Evolutionary conservation across 768 basidiomycete genomes (phyloP), one percentile per base, ranked within the genome.

Genomic region (Termitomyces sp.): DNA sequence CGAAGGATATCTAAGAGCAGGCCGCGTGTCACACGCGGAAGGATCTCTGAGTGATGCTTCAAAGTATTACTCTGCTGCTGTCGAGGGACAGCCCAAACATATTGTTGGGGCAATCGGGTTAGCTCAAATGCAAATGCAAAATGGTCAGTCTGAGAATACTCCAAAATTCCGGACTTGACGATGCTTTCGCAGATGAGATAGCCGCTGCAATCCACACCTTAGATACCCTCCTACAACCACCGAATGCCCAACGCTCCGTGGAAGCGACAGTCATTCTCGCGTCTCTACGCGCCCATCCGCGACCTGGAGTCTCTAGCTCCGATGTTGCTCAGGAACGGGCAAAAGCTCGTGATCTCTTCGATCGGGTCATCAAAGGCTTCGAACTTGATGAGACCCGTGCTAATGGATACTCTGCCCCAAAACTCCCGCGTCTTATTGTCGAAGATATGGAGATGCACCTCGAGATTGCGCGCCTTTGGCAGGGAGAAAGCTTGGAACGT

Each of bases 381-480:
- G 84, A 87, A 41, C 71, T 78, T 0, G 89, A 89, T n/a, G 83
- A 85, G 33, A 65, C 73, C 4, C 78, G 82, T 11, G 58, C 73
- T 15, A 77, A 78, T 57, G 81, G 81, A 0, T 69, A 78, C 46
- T 66, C 65, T 11, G 63, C 67, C 6, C 75, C 66, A 56, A 76
- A 75, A 61, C 61, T 76, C 3, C 75, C 85, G 6, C 79, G 82
- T 22, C 81, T 76, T 22, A 80, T 94, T 51, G 77, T 78, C 0
- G 85, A 90, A 15, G 96, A 99, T 66, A 75, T 89, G 54, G 91
- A 96, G 60, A 85, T 98, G 81, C 89, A 93, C 63, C 75, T 87
- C n/a, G 95, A 98, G 70, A 86, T 98, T 60, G 93, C 93, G 12
- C 84, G 87, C 48, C 70, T 97, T 56, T 98, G 94, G 91, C 89